Evolutionary conservation across 2,329 filamentous ascomycete species (phyloP).

Genomic region (Curvularia hawaiiensis): DNA sequence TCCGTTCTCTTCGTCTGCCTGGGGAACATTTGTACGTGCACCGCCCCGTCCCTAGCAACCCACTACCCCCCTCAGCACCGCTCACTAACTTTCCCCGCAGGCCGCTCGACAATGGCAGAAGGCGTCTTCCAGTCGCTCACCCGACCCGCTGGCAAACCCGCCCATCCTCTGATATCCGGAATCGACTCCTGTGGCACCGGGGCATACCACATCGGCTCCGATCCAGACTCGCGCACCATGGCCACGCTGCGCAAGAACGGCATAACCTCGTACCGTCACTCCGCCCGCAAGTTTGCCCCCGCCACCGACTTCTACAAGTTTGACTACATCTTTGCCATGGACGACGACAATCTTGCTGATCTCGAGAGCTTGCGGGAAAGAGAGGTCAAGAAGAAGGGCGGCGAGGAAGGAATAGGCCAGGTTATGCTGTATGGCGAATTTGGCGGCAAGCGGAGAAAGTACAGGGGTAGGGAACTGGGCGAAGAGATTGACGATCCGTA

Average conservation of each 20-base stretch:
- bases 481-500: conserved; percentile 73
- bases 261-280: conserved; percentile 77
- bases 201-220: conserved; percentile 79
- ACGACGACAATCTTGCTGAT: conserved; percentile 77
- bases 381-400: conserved; percentile 52
- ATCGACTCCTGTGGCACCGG: conserved; percentile 92
- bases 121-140: conserved; percentile 81
- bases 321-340: conserved; percentile 96
- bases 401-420: conserved; percentile 51
- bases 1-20: conserved; percentile 94
- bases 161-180: conserved; percentile 61
- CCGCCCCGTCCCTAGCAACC: neutral
- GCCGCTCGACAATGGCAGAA: conserved; percentile 91
- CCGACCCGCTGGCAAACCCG: conserved; percentile 56
- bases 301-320: conserved; percentile 79
- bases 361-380: conserved; percentile 64
- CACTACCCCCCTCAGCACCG: neutral
- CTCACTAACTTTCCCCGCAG: conserved; percentile 34
- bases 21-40: conserved; percentile 81
- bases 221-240: conserved; percentile 84
- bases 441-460: conserved; percentile 56
- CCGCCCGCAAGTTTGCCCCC: conserved; percentile 71
- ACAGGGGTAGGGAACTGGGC: conserved; percentile 4
- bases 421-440: conserved; percentile 88
- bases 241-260: conserved; percentile 74